These are phyloP conservation scores for Oryza officinalis DNA, from an alignment of 176 grass and related monocot genomes.

Conservation along the genomic window DNA sequence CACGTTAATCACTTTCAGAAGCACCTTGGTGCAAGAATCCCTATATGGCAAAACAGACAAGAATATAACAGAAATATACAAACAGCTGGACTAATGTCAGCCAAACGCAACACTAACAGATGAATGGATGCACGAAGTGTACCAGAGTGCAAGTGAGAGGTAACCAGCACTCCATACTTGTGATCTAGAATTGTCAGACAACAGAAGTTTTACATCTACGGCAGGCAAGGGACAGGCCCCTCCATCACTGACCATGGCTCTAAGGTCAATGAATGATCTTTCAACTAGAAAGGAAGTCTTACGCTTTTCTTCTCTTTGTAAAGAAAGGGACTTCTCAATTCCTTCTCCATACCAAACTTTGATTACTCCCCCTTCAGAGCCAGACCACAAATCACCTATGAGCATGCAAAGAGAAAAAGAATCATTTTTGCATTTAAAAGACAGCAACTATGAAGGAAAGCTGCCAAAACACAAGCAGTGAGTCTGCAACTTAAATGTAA, in stretches of 20 bases:
- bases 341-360: slow-evolving; percentile 76
- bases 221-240: slow-evolving; percentile 67
- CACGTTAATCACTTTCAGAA: slow-evolving; percentile 77
- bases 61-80: slow-evolving; percentile 35
- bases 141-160: slow-evolving; percentile 83
- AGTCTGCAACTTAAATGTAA: slow-evolving; percentile 11
- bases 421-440: slow-evolving; percentile 20
- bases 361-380: slow-evolving; percentile 77
- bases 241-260: slow-evolving; percentile 69
- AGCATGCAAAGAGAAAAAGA: slow-evolving; percentile 36
- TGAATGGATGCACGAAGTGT: slow-evolving; percentile 52
- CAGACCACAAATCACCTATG: slow-evolving; percentile 84
- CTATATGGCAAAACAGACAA: slow-evolving; percentile 43
- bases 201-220: slow-evolving; percentile 80
- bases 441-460: neutral
- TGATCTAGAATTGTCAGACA: slow-evolving; percentile 89
- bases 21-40: slow-evolving; percentile 74
- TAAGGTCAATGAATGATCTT: slow-evolving; percentile 81
- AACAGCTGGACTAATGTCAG: slow-evolving; percentile 33
- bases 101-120: slow-evolving; percentile 43
- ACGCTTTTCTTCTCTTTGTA: slow-evolving; percentile 69
- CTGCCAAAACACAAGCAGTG: neutral
- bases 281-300: slow-evolving; percentile 71
- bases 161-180: slow-evolving; percentile 85
- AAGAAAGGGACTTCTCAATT: slow-evolving; percentile 67